phyloP scores from a whole-genome alignment of 2,329 filamentous ascomycete species.

The Ophiosphaerella narmari region DNA sequence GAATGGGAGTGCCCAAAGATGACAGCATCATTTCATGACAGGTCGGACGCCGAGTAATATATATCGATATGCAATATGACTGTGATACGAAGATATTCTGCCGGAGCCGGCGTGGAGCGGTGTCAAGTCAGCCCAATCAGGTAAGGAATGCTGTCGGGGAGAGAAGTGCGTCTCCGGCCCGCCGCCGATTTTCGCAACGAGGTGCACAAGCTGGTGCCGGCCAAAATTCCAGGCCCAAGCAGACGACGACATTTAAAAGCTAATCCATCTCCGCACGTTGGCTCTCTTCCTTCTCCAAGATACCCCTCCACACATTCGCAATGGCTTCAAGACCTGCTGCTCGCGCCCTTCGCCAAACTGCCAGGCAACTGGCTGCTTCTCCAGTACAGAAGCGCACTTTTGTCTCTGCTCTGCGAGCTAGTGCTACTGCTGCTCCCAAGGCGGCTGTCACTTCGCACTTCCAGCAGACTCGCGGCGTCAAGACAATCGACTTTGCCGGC shows the following conservation, averaged over 20 bases:
- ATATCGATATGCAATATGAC: neutral
- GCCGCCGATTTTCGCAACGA: constrained; percentile 8
- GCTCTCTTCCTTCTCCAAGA: constrained; percentile 26
- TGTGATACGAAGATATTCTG: constrained; percentile 1
- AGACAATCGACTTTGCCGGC: constrained; percentile 99
- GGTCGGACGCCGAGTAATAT: neutral
- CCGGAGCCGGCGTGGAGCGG: constrained; percentile 1
- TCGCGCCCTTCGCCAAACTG: constrained; percentile 62
- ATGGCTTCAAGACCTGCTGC: constrained; percentile 80
- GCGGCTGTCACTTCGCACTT: constrained; percentile 53
- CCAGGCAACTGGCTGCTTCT: constrained; percentile 59
- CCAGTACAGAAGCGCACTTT: constrained; percentile 62
- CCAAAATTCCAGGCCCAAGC: constrained; percentile 16
- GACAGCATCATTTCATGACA: neutral
- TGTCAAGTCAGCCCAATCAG: constrained; percentile 3
- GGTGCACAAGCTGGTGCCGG: constrained; percentile 1
- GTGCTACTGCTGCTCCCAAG: constrained; percentile 52
- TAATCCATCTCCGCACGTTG: constrained; percentile 23
- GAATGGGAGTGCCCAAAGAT: neutral
- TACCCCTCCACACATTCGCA: constrained; percentile 52
- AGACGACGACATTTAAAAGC: constrained; percentile 32
- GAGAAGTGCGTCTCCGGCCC: constrained; percentile 3
- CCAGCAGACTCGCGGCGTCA: constrained; percentile 82
- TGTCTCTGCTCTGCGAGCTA: constrained; percentile 58
- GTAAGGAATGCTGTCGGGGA: neutral